phyloP scores from a whole-genome alignment of 2,329 filamentous ascomycete species.

The Exophiala phaeomuriformis region DNA sequence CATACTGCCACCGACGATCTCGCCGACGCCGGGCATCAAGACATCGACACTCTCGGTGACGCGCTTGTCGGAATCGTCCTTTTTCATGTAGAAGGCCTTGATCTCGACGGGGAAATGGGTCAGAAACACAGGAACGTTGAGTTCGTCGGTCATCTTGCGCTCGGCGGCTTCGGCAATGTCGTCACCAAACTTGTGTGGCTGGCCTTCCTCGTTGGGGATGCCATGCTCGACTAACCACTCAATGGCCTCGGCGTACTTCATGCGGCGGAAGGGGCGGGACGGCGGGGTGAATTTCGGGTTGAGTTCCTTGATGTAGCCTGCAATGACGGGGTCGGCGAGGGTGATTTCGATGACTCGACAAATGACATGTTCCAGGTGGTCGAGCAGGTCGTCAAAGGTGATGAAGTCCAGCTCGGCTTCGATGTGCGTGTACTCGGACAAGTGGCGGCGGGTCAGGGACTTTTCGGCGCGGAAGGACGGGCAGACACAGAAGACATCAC shows the following conservation, averaged over 20 bases:
- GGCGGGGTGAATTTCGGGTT: slow-evolving; percentile 87
- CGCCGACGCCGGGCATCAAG: slow-evolving; percentile 86
- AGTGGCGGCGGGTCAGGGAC: slow-evolving; percentile 83
- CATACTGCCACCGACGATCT: slow-evolving; percentile 96
- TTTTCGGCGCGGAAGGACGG: slow-evolving; percentile 99
- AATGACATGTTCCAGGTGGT: slow-evolving; percentile 79
- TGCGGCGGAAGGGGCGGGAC: slow-evolving; percentile 79
- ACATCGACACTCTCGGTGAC: slow-evolving; percentile 91
- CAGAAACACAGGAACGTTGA: slow-evolving; percentile 90
- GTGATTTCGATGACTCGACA: slow-evolving; percentile 75
- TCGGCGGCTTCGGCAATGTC: slow-evolving; percentile 98
- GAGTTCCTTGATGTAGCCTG: slow-evolving; percentile 68
- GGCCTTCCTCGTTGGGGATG: slow-evolving; percentile 80
- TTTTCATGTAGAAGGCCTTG: slow-evolving; percentile 99
- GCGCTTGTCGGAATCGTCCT: slow-evolving; percentile 66
- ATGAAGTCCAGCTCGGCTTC: slow-evolving; percentile 97
- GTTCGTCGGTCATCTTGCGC: slow-evolving; percentile 91
- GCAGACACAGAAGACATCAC: slow-evolving; percentile 95
- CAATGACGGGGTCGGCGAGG: slow-evolving; percentile 64
- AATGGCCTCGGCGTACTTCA: slow-evolving; percentile 92
- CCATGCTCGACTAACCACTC: slow-evolving; percentile 85
- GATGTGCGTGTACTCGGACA: slow-evolving; percentile 94
- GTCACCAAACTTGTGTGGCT: slow-evolving; percentile 80
- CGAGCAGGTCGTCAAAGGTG: slow-evolving; percentile 78
- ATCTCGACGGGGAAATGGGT: slow-evolving; percentile 97